These are phyloP conservation scores for Senecio squalidus DNA, from an alignment of 140 eudicot genomes.

Conservation along the genomic window DNA sequence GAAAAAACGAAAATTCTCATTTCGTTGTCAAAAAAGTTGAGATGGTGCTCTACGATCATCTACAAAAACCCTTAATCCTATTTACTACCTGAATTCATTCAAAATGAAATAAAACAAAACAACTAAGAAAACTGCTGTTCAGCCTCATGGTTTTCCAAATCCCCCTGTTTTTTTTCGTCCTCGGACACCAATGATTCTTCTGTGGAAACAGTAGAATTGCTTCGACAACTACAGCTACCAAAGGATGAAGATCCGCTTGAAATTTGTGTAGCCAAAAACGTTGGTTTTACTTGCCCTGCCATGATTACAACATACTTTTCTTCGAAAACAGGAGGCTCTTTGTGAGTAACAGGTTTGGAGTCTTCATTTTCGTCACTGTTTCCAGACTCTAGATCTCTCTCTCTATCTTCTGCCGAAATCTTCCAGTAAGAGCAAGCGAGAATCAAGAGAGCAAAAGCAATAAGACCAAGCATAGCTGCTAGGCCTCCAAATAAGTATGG, in stretches of 20 bases:
- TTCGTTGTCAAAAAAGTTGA: constrained; percentile 16
- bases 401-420: constrained; percentile 41
- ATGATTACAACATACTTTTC: constrained; percentile 59
- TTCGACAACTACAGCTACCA: constrained; percentile 34
- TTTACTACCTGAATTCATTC: constrained; percentile 4
- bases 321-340: constrained; percentile 33
- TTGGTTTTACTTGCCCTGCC: constrained; percentile 62
- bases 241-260: constrained; percentile 58
- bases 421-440: constrained; percentile 81
- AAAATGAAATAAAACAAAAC: not conserved
- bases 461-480: constrained; percentile 68
- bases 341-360: constrained; percentile 13
- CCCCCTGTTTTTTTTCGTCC: constrained; percentile 21
- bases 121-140: not conserved
- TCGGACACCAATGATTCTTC: constrained; percentile 16
- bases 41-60: constrained; percentile 15
- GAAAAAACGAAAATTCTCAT: constrained; percentile 7
- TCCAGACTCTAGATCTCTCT: constrained; percentile 51
- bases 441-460: constrained; percentile 59
- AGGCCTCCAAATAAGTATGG: constrained; percentile 69
- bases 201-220: constrained; percentile 15
- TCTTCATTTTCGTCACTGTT: constrained; percentile 17
- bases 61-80: constrained; percentile 17
- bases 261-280: constrained; percentile 57
- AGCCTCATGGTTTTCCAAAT: constrained; percentile 17